Conservation (phyloP, 2,329 filamentous ascomycete genomes). For the Tolypocladium tropicale region DNA sequence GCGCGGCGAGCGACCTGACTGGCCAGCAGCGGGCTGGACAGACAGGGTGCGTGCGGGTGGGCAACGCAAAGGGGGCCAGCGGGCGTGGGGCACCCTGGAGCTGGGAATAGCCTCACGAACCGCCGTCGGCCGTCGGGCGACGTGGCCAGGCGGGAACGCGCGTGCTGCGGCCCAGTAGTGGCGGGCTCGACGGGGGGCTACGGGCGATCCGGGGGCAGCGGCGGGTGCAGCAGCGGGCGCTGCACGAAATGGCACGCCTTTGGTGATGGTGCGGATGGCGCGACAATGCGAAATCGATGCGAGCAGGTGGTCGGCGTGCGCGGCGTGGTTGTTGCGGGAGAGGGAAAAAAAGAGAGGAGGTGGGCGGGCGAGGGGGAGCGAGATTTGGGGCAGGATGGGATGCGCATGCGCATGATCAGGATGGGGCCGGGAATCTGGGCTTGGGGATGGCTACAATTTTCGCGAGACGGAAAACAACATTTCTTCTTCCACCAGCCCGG, state of each 20-base stretch:
- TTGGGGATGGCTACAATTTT: constrained; percentile 15
- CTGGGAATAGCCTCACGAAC: constrained; percentile 32
- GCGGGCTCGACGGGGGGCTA: constrained; percentile 10
- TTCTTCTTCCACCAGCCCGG: constrained; percentile 2
- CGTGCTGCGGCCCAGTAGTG: constrained; percentile 10
- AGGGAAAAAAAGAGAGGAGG: constrained; percentile 15
- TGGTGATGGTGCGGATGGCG: constrained; percentile 22
- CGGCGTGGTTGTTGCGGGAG: constrained; percentile 24
- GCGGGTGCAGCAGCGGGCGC: constrained; percentile 17
- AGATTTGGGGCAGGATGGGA: constrained; percentile 10
- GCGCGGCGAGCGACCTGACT: constrained; percentile 11
- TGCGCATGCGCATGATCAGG: constrained; percentile 8
- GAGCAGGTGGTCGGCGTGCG: constrained; percentile 14
- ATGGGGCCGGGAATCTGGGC: constrained; percentile 9
- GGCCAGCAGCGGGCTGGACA: constrained; percentile 7
- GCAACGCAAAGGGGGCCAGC: constrained; percentile 5
- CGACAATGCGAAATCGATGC: constrained; percentile 31
- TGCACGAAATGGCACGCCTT: constrained; percentile 24
- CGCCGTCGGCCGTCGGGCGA: constrained; percentile 12
- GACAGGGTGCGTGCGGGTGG: neutral
- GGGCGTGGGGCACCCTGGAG: constrained; percentile 5
- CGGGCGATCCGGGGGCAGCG: constrained; percentile 11
- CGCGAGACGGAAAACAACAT: neutral
- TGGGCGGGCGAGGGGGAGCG: constrained; percentile 10
- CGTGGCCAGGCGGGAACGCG: constrained; percentile 2